Evolutionary conservation across 2,329 filamentous ascomycete species (phyloP), one percentile per base, ranked within the genome.

Genomic region (Talaromyces sp.): DNA sequence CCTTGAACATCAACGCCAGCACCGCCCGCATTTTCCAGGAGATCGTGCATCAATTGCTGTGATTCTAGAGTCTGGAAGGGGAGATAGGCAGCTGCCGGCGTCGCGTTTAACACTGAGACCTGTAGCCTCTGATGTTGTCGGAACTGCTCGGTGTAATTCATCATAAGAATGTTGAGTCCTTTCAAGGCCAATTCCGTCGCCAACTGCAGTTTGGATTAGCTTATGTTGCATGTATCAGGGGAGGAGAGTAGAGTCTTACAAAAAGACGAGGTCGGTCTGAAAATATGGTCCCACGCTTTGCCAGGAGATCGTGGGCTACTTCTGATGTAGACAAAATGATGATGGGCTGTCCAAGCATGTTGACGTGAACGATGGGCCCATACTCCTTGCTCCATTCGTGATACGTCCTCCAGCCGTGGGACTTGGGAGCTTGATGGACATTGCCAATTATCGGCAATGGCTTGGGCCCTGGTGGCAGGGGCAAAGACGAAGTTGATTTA

Each of bases 81-180:
- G 1, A 58, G 50, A 60, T 63, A 64, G 10, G 61, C 52, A 3
- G 59, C 58, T 54, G 61, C 58, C 21, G 60, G 58, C 2, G 61
- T 63, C 4, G 60, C 60, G 10, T 77, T 80, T 39, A 81, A 70
- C 6, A 78, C 77, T 39, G 78, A 73, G 61, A 77, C 75, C 17
- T 77, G 66, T n/a, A 78, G 66, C 58, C 71, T 76, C 43, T 79
- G 70, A 37, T 78, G 68, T 10, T 75, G 65, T 54, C 69, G 73
- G 75, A 78, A 81, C 37, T 73, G 72, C 56, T 80, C 79, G 21
- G 78, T 78, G 65, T 81, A 78, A 2, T 77, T 77, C 66, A 80
- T 77, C 21, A 80, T 77, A 17, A 81, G 67, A 31, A 80, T 71
- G 22, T 73, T 76, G 7, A 74, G 70, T 35, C 73, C 74, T 53